Evolutionary conservation across 2,329 filamentous ascomycete genomes (phyloP).

Genomic region (Cladophialophora immunda): DNA sequence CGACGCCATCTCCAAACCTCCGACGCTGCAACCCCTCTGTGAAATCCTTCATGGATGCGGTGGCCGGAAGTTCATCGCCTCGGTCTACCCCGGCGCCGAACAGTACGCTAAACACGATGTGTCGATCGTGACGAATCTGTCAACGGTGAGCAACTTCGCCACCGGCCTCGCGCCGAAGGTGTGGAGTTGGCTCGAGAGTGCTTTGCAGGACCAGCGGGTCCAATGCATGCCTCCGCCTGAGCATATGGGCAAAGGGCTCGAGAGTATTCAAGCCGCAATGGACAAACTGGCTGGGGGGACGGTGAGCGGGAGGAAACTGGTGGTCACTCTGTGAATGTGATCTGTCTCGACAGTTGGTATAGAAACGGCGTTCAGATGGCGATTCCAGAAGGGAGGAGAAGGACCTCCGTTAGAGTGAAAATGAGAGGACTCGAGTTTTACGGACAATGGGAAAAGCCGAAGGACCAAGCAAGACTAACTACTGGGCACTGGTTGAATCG

Average conservation of each 20-base stretch:
- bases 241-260: constrained; percentile 3
- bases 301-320: constrained; percentile 12
- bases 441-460: too few relatives aligned
- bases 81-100: constrained; percentile 12
- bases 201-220: neutral
- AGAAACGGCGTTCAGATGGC: too few relatives aligned
- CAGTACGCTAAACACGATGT: constrained; percentile 4
- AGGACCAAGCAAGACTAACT: too few relatives aligned
- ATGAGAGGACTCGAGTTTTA: too few relatives aligned
- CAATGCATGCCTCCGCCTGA: constrained; percentile 11
- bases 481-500: too few relatives aligned
- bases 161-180: neutral
- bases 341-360: too few relatives aligned
- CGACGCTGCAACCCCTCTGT: constrained; percentile 7
- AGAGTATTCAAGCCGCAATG: constrained; percentile 5
- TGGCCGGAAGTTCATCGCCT: constrained; percentile 13
- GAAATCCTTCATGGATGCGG: constrained; percentile 1
- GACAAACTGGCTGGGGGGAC: constrained; percentile 11
- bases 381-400: neutral
- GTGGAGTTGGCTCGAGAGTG: constrained; percentile 6
- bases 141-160: neutral
- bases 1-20: constrained; percentile 11
- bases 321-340: neutral
- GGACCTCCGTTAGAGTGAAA: too few relatives aligned
- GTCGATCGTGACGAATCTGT: constrained; percentile 10